These are phyloP conservation scores for Rhizophagus sp. DNA, from an alignment of 192 early-diverging fungal genomes.

Conservation along the genomic window DNA sequence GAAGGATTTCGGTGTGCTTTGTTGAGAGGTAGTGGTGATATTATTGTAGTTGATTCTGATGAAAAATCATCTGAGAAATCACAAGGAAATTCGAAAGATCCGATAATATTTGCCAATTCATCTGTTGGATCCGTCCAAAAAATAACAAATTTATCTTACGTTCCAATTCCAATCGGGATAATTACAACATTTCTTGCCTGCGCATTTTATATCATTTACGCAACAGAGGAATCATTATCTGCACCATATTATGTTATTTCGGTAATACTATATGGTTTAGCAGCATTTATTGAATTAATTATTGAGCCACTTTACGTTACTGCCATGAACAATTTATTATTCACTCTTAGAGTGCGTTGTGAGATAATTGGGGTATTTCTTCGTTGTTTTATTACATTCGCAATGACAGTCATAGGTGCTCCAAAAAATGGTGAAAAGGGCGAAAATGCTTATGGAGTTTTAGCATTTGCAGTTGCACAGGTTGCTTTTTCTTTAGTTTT, in stretches of 20 bases:
- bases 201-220: conserved; percentile 51
- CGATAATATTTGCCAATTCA: conserved; percentile 28
- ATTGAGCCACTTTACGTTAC: conserved; percentile 87
- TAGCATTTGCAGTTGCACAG: conserved; percentile 82
- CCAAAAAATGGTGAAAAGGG: conserved; percentile 25
- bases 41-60: not conserved
- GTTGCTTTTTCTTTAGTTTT: conserved; percentile 68
- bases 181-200: conserved; percentile 58
- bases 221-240: conserved; percentile 26
- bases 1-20: conserved; percentile 77
- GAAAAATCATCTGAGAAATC: conserved; percentile 16
- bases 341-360: conserved; percentile 74
- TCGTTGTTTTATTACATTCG: conserved; percentile 71
- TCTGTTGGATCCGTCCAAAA: conserved; percentile 44
- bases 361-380: conserved; percentile 81
- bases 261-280: conserved; percentile 66
- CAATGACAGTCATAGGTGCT: conserved; percentile 56
- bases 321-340: conserved; percentile 68
- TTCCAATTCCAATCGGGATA: conserved; percentile 65
- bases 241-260: conserved; percentile 54
- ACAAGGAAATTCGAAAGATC: conserved; percentile 31
- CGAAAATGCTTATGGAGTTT: conserved; percentile 55
- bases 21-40: conserved; percentile 52
- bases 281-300: conserved; percentile 78
- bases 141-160: conserved; percentile 71